Evolutionary conservation across 352 stramenopile genomes (phyloP), one percentile per base, ranked within the genome.

Genomic region (Phytophthora nicotianae): DNA sequence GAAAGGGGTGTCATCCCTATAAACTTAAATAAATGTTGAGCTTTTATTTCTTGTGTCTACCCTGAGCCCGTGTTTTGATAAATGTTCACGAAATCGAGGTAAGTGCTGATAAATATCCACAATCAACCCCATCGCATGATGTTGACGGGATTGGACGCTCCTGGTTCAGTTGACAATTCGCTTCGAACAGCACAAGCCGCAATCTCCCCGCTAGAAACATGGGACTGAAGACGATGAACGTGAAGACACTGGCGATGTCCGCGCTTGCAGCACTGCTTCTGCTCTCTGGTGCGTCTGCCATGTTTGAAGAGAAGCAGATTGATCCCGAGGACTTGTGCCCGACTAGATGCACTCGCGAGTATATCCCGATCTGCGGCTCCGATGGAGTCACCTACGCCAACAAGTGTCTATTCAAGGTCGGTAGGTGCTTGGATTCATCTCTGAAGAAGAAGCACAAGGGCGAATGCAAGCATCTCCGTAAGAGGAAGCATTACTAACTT

Each of bases 271-370:
- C 53, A 16, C 40, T 69, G 13, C 32, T 64, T 13, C 54, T 56
- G 35, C 20, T 64, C 1, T 47, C 41, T 11, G 45, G 33, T 23
- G 17, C 33, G 6, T 58, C 19, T 1, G 32, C 53, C 38, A 41
- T 38, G 23, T 27, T 61, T 14, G 8, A 35, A 23, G 23, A 50
- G 20, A 11, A 8, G 4, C 57, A 33, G 10, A 17, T 45, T 20
- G 50, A 61, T 26, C n/a, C 42, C 3, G 59, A 62, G 8, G 42
- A 21, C 42, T 49, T 38, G 14, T 67, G 59, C 35, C 37, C 50
- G 8, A 67, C 42, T 4, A 47, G 16, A 32, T 64, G 61, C 52
- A 41, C 37, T 1, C 62, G 62, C 45, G 62, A 70, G 19, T 62
- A 46, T 43, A 23, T 20, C 2, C 63, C 63, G 7, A 42, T 59